Base-by-base conservation (phyloP, 345 rosid genomes). In the Bruguiera parviflora region DNA sequence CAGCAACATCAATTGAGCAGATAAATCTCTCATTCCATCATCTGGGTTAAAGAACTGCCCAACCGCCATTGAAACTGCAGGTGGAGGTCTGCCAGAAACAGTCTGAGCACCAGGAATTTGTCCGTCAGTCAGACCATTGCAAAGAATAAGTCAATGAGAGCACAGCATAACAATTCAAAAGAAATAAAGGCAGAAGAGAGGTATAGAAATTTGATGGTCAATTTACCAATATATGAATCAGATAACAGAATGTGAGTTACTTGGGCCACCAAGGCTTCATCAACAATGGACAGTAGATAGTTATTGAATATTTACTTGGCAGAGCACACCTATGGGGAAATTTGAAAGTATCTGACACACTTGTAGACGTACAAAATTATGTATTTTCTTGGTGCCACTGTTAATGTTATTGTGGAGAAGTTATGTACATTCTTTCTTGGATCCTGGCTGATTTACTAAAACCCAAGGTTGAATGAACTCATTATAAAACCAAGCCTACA, bases 61-160 rank as follows among this genome's bases (percentile, higher is more conserved):
- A 75, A 95, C 92, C 71, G 90, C 98, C 99, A 95, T 92, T 68
- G 99, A 95, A 77, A 88, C 87, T 53, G 96, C 93, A n/a, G 96
- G 96, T 58, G 99, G 99, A 78, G 99, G 99, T 79, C 94, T 83
- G 71, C 98, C 97, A 53, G 96, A 90, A 80, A 87, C 58, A 46
- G 87, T 83, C 99, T 95, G 94, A 66, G 69, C 74, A 84, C 71
- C 74, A 80, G 64, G 77, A 79, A 79, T 62, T 73, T 64, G 67
- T 70, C 68, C 78, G 55, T 70, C 11, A 74, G 71, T 63, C 39
- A 19, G 28, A 75, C 33, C 61, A 62, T 68, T 71, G 60, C 69
- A 65, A 63, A 55, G 53, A 27, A 72, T 33, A 20, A 71, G 33
- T 59, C 53, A 67, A 61, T 32, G 51, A 64, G 62, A 64, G 46